Base-by-base conservation (phyloP, 2,329 filamentous ascomycete species). In the Aspergillus sp. region DNA sequence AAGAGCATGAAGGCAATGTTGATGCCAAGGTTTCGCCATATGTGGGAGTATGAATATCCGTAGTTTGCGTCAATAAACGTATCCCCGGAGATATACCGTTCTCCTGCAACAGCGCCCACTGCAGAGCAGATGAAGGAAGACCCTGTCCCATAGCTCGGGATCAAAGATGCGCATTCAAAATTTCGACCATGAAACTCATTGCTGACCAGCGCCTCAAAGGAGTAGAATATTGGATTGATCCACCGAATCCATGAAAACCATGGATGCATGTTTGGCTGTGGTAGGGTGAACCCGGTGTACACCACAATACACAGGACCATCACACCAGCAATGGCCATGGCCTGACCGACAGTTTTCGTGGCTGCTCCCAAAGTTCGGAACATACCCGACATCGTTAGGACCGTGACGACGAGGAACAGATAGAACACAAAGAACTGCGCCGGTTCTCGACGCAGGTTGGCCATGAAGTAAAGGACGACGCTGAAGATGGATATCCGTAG, bases 231-330 rank as follows among this genome's bases (percentile, higher is more conserved):
- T 7, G 88, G 88, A 54, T 92, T 86, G 30, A 92, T 73, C 67
- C 88, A 91, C 65, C 85, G 86, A 49, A 94, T 82, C 89, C 89
- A 94, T 52, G 83, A 79, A 62, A 86, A 86, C 88, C 89, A 95
- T 1, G 74, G 80, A 6, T 86, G 79, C 86, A 89, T 92, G 71
- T 91, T 56, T 3, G 53, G 60, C 2, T 60, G 56, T 1, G 71
- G 70, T 6, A 73, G 61, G 1, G 64, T 64, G 51, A 74, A 74
- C 7, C 72, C 72, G 11, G 82, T 60, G 47, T 63, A 81, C 10
- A 86, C 70, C 20, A 65, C 45, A 20, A 65, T 47, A 5, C 54
- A 52, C 17, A 65, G 52, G 49, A 64, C 60, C 45, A 82, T 65
- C 40, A 82, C 68, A 14, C 76, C 75, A 13, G 78, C 73, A 2